Evolutionary conservation across 371 early-diverging fungal genomes (phyloP).

Genomic region (Chytridiales sp.): DNA sequence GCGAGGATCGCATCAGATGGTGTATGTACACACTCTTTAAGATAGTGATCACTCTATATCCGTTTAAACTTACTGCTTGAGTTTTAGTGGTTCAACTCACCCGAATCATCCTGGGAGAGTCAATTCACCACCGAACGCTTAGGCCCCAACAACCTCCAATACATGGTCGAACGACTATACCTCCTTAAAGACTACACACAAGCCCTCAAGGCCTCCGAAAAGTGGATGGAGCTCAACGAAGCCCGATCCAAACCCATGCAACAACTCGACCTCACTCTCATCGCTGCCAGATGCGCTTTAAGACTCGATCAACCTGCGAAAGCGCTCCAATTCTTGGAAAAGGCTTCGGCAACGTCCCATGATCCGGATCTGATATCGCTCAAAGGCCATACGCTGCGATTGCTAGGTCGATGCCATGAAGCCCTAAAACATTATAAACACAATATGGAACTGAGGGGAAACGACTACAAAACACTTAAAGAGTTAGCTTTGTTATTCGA

Average conservation of each 20-base stretch:
- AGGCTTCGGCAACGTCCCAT: not conserved
- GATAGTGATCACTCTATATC: not conserved
- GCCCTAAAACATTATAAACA: not conserved
- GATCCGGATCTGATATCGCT: slow-evolving; percentile 3
- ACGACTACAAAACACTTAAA: slow-evolving; percentile 2
- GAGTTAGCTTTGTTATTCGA: not conserved
- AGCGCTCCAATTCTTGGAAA: not conserved
- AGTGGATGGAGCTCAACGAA: slow-evolving; percentile 1
- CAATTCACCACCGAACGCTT: slow-evolving; percentile 13
- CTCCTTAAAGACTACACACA: not conserved
- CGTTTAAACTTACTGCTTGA: no score
- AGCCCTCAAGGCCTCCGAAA: not conserved
- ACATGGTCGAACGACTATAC: not conserved
- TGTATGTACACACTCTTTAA: not conserved
- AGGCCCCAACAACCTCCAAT: slow-evolving; percentile 8
- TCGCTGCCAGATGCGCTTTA: slow-evolving; percentile 1
- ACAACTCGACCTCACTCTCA: slow-evolving; percentile 1
- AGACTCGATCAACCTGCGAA: not conserved
- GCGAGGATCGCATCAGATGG: slow-evolving; percentile 2
- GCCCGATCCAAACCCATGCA: slow-evolving; percentile 7
- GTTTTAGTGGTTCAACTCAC: not conserved
- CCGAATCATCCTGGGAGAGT: not conserved
- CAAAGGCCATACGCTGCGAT: not conserved
- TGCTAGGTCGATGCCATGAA: not conserved
- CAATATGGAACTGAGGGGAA: not conserved